Evolutionary conservation across 805 yeast species (phyloP).

Genomic region (Lipomyces chichibuensis): DNA sequence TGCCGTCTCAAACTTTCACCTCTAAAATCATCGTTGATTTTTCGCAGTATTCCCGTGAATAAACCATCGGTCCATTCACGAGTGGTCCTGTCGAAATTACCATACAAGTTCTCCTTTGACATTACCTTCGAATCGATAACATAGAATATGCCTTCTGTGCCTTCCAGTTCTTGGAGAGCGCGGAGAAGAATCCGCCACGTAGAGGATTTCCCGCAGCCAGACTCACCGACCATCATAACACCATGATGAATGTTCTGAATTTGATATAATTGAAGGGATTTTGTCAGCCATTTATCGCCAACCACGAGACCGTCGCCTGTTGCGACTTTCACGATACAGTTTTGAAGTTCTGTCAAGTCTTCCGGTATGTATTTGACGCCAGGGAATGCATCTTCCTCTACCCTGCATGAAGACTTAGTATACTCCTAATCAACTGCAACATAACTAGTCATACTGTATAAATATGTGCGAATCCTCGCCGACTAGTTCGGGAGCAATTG

Average conservation of each 20-base stretch:
- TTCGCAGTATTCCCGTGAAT: constrained; percentile 67
- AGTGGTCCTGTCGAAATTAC: constrained; percentile 71
- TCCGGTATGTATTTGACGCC: constrained; percentile 34
- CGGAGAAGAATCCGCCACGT: constrained; percentile 55
- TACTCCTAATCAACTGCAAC: neutral
- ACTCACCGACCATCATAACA: constrained; percentile 72
- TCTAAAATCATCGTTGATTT: constrained; percentile 55
- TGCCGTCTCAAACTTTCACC: constrained; percentile 60
- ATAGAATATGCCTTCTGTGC: constrained; percentile 48
- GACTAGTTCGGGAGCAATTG: constrained; percentile 69
- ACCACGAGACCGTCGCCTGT: constrained; percentile 43
- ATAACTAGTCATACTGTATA: constrained; percentile 10
- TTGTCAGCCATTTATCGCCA: constrained; percentile 54
- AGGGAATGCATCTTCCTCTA: constrained; percentile 35
- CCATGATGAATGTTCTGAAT: constrained; percentile 72
- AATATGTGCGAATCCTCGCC: constrained; percentile 55
- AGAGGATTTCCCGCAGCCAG: constrained; percentile 75
- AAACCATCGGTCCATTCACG: constrained; percentile 94
- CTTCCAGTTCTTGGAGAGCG: constrained; percentile 48
- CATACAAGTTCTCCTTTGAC: constrained; percentile 67
- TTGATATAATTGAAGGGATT: constrained; percentile 63
- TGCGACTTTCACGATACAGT: constrained; percentile 39
- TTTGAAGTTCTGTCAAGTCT: constrained; percentile 41
- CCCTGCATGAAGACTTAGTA: neutral
- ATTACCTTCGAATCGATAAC: constrained; percentile 76